phyloP scores from a whole-genome alignment of 768 basidiomycete genomes.

The Lactarius pseudohatsudake region DNA sequence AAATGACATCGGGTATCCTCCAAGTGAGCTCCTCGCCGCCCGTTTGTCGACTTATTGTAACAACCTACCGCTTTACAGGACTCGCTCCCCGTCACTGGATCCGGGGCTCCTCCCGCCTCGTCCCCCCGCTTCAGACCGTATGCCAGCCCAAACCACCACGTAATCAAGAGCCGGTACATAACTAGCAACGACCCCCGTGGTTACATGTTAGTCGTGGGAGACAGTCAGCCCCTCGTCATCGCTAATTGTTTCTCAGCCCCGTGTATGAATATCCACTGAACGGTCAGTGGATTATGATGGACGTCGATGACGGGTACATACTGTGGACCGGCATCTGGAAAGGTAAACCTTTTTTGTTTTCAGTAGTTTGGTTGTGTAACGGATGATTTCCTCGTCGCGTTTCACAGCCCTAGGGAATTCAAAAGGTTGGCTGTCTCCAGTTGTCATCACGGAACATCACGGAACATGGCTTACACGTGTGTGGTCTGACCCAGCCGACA shows the following conservation, averaged over 20 bases:
- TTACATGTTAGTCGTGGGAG: slow-evolving; percentile 63
- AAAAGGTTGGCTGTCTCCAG: slow-evolving; percentile 55
- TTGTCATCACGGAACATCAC: background rate
- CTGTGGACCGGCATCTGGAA: slow-evolving; percentile 96
- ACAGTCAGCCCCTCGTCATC: background rate
- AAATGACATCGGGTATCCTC: slow-evolving; percentile 37
- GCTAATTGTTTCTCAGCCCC: slow-evolving; percentile 45
- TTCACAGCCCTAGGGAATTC: slow-evolving; percentile 75
- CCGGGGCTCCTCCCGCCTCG: slow-evolving; percentile 26
- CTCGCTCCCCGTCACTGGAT: slow-evolving; percentile 34
- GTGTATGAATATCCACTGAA: slow-evolving; percentile 90
- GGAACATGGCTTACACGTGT: slow-evolving; percentile 15
- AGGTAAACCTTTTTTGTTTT: slow-evolving; percentile 46
- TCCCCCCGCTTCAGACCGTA: slow-evolving; percentile 59
- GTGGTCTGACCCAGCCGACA: slow-evolving; percentile 60
- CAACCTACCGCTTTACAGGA: slow-evolving; percentile 31
- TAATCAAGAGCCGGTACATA: slow-evolving; percentile 84
- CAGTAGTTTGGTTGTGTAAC: background rate
- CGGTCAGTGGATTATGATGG: slow-evolving; percentile 95
- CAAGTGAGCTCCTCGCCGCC: slow-evolving; percentile 31
- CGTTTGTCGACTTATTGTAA: background rate
- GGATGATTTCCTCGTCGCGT: slow-evolving; percentile 22
- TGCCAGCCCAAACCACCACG: slow-evolving; percentile 74
- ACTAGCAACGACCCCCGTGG: slow-evolving; percentile 87
- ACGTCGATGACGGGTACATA: slow-evolving; percentile 90